A percentile compares a stretch with the other conserved stretches of the same genome.
phyloP scores from a whole-genome alignment of 148 eudicot species.

The Camellia sinensis region DNA sequence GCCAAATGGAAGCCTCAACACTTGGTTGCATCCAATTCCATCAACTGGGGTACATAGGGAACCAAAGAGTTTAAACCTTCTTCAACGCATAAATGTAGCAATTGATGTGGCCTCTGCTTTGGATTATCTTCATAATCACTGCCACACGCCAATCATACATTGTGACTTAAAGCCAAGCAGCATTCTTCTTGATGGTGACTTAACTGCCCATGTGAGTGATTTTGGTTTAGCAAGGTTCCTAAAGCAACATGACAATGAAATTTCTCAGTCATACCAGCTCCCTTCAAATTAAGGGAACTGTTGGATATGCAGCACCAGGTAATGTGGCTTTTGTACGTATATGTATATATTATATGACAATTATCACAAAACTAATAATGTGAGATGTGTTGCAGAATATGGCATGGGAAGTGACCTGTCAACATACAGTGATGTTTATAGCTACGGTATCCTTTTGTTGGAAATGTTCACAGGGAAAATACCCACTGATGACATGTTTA shows the following conservation, averaged over 20 bases:
- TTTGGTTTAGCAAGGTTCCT: slow-evolving; percentile 21
- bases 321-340: too few species aligned
- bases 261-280: too few species aligned
- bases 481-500: slow-evolving; percentile 20
- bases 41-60: background rate
- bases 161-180: slow-evolving; percentile 28
- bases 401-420: slow-evolving; percentile 22
- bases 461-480: slow-evolving; percentile 17
- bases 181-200: slow-evolving; percentile 18
- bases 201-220: slow-evolving; percentile 20
- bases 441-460: slow-evolving; percentile 19
- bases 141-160: slow-evolving; percentile 18
- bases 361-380: too few species aligned
- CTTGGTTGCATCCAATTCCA: slow-evolving; percentile 18
- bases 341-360: too few species aligned
- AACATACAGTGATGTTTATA: slow-evolving; percentile 22
- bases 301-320: slow-evolving; percentile 26
- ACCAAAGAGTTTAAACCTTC: slow-evolving; percentile 5
- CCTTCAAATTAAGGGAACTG: slow-evolving; percentile 16
- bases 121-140: slow-evolving; percentile 25
- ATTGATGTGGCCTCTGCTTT: slow-evolving; percentile 19
- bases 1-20: slow-evolving; percentile 22
- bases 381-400: slow-evolving; percentile 1
- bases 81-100: slow-evolving; percentile 14
- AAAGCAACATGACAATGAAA: background rate